Evolutionary conservation across 1,284 basidiomycete species (phyloP).

Genomic region (Omphalotus olearius): DNA sequence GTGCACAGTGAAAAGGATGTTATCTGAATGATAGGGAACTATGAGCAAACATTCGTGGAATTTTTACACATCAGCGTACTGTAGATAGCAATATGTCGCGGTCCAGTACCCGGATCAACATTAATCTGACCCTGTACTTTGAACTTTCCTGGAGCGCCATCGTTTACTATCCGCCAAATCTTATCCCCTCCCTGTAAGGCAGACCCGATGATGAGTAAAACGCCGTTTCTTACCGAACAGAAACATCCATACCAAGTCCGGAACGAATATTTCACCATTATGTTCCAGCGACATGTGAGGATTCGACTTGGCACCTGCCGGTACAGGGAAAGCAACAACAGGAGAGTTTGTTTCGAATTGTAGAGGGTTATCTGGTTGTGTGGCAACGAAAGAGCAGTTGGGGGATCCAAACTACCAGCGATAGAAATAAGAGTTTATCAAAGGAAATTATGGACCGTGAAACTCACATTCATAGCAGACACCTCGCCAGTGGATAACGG

Average conservation of each 20-base stretch:
- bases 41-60: slow-evolving; percentile 9
- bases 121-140: slow-evolving; percentile 53
- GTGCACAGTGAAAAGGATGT: slow-evolving; percentile 45
- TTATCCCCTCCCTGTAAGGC: slow-evolving; percentile 47
- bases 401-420: slow-evolving; percentile 46
- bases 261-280: slow-evolving; percentile 46
- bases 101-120: slow-evolving; percentile 53
- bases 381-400: slow-evolving; percentile 46
- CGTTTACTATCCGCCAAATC: slow-evolving; percentile 51
- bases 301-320: slow-evolving; percentile 36
- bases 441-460: neutral
- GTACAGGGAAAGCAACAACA: slow-evolving; percentile 42
- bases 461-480: slow-evolving; percentile 46
- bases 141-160: slow-evolving; percentile 40
- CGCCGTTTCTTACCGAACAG: neutral
- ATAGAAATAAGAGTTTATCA: neutral
- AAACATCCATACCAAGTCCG: slow-evolving; percentile 47
- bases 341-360: slow-evolving; percentile 38
- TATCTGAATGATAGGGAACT: slow-evolving; percentile 27
- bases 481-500: slow-evolving; percentile 52
- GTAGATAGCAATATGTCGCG: slow-evolving; percentile 48
- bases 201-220: neutral
- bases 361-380: slow-evolving; percentile 34
- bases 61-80: slow-evolving; percentile 22
- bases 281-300: slow-evolving; percentile 57